Base-by-base conservation (phyloP, 306 rosid genomes). In the Quercus berberidifolia region DNA sequence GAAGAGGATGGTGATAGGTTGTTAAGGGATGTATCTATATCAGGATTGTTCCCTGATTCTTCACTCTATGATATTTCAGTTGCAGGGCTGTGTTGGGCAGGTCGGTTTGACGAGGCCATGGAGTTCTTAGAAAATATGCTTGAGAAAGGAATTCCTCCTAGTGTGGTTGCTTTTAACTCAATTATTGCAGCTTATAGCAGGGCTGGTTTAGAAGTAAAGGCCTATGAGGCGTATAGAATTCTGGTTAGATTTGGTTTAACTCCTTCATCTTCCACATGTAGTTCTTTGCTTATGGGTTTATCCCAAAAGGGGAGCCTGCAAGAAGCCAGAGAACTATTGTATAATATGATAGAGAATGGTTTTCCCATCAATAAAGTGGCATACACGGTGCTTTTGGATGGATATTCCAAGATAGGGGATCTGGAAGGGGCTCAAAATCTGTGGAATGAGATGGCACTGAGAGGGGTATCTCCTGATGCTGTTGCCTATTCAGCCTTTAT, bases 401-500 rank as follows among this genome's bases (percentile, higher is more conserved):
- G 87, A 26, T 85, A 81, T 74, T 92, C 88, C 72, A 82, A 87
- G 85, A 59, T 70, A 60, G 89, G 87, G 71, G 91, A 91, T 83
- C 71, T 86, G 74, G 76, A 67, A 67, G 91, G 86, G 64, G 97
- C 96, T 71, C 87, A 57, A 59, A 82, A 81, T 83, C 71, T 92
- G 31, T 92, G 97, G 97, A 86, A 76, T 55, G 94, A 88, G 86
- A 92, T 91, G 97, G 80, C 81, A 82, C 69, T 35, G 71, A 79
- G 83, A 81, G 89, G 91, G 62, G 55, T 88, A 54, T 89, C 55
- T 81, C 96, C 96, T 15, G 97, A 93, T 70, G 90, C 77, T 69
- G 89, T 93, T 74, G 85, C 94, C 58, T 89, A 86, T 71, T 74
- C 97, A n/a, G 96, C 88, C 85, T 91, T 88, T 71, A 91, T 93